Conservation (phyloP, 768 basidiomycete species). For the Hypholoma sublateritium region DNA sequence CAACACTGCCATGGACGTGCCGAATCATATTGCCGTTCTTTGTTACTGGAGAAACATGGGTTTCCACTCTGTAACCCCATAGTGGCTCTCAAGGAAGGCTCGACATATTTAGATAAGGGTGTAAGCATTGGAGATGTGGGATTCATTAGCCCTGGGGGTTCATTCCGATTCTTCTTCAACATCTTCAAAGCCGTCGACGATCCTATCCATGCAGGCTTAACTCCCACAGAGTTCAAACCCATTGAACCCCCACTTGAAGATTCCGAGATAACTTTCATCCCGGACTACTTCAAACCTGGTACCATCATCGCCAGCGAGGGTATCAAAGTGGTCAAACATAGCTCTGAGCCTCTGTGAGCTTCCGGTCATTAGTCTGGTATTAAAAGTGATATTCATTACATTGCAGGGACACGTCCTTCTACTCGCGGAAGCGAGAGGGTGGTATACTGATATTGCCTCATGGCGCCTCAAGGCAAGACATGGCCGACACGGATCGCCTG, state of each 20-base stretch:
- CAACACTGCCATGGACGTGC: neutral
- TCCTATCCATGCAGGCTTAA: constrained; percentile 2
- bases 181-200: constrained; percentile 10
- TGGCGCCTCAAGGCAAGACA: neutral
- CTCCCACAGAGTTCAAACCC: constrained; percentile 2
- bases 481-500: neutral
- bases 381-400: neutral
- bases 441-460: constrained; percentile 1
- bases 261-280: neutral
- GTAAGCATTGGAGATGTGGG: constrained; percentile 13
- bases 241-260: neutral
- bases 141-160: neutral
- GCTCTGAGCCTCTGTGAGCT: neutral
- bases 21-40: constrained; percentile 4
- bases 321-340: neutral
- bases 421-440: neutral
- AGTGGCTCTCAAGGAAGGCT: neutral
- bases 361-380: neutral
- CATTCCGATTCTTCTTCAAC: constrained; percentile 11
- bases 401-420: neutral
- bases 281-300: constrained; percentile 1
- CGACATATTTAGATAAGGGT: neutral
- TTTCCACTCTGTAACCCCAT: constrained; percentile 9
- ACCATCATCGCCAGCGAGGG: constrained; percentile 2
- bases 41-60: constrained; percentile 9